Conservation (phyloP, 2,329 filamentous ascomycete species). For the Xylariales sp. region DNA sequence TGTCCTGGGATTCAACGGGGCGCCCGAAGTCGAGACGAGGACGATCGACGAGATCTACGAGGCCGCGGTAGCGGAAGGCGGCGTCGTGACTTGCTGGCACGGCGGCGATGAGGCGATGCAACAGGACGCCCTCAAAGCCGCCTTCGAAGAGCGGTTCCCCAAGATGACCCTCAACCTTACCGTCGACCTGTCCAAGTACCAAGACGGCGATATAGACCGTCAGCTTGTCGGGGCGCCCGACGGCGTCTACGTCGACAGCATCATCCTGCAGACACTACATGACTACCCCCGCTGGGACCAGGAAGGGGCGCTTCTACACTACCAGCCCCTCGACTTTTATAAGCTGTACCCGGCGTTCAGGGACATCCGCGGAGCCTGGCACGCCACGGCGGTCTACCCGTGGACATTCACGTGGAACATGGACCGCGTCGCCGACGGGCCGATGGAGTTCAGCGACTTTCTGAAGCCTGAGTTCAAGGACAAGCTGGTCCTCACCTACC, state of each 20-base stretch:
- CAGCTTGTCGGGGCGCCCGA: slow-evolving; percentile 52
- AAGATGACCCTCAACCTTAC: slow-evolving; percentile 64
- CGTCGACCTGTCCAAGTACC: slow-evolving; percentile 67
- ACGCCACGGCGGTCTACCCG: slow-evolving; percentile 54
- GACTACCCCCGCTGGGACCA: slow-evolving; percentile 64
- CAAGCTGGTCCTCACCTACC: slow-evolving; percentile 66
- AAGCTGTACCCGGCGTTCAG: slow-evolving; percentile 56
- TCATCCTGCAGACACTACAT: slow-evolving; percentile 62
- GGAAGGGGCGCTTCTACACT: slow-evolving; percentile 60
- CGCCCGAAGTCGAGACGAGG: slow-evolving; percentile 55
- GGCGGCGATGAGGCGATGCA: slow-evolving; percentile 60
- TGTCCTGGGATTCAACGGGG: slow-evolving; percentile 42
- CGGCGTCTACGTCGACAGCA: slow-evolving; percentile 58
- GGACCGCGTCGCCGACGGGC: slow-evolving; percentile 50
- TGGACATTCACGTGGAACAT: slow-evolving; percentile 55
- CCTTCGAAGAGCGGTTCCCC: slow-evolving; percentile 61
- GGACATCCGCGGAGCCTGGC: slow-evolving; percentile 57
- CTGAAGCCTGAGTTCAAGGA: slow-evolving; percentile 63
- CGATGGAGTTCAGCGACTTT: slow-evolving; percentile 57
- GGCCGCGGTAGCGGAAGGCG: slow-evolving; percentile 61
- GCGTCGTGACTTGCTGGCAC: slow-evolving; percentile 59
- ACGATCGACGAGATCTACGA: slow-evolving; percentile 62
- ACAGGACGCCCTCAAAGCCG: slow-evolving; percentile 54
- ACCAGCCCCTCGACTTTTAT: slow-evolving; percentile 60
- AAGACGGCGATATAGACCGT: slow-evolving; percentile 59